Conservation (phyloP, 2,329 filamentous ascomycete genomes). For the Fusarium nisikadoi region DNA sequence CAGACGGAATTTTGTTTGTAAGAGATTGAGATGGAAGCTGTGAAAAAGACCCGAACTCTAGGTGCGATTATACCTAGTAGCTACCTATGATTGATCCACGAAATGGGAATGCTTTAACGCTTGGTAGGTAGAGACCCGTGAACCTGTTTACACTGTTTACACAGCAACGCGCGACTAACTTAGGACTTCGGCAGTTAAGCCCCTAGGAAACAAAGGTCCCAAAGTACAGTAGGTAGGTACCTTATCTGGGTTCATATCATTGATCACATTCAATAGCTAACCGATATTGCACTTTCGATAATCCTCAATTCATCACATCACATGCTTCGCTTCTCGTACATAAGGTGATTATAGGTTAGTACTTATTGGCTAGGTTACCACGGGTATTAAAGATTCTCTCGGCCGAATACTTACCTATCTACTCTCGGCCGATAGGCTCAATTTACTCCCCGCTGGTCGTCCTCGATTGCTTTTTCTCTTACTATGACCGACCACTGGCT, state of each 20-base stretch:
- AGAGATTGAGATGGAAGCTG: neutral
- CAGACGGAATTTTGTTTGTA: neutral
- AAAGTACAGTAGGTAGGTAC: no score
- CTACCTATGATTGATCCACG: neutral
- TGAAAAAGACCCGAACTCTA: neutral
- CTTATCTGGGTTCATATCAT: neutral
- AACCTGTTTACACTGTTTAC: conserved; percentile 10
- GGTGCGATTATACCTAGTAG: neutral
- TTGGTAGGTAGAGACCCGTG: neutral
- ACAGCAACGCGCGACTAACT: neutral
- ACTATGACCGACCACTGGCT: neutral
- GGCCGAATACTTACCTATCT: neutral
- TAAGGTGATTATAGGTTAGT: neutral
- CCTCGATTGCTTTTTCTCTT: neutral
- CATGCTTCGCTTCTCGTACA: neutral
- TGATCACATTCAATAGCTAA: neutral
- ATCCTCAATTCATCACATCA: neutral
- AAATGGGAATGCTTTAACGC: neutral
- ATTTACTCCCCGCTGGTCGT: neutral
- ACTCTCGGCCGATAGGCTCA: neutral
- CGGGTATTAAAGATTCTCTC: neutral
- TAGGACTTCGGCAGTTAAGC: neutral
- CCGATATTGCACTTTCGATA: neutral
- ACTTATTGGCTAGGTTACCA: neutral
- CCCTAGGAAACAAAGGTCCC: neutral